Evolutionary conservation across 225 moss, liverwort and hornwort species (phyloP), one percentile per base, ranked within the genome.

Genomic region (Sphagnum contortum): DNA sequence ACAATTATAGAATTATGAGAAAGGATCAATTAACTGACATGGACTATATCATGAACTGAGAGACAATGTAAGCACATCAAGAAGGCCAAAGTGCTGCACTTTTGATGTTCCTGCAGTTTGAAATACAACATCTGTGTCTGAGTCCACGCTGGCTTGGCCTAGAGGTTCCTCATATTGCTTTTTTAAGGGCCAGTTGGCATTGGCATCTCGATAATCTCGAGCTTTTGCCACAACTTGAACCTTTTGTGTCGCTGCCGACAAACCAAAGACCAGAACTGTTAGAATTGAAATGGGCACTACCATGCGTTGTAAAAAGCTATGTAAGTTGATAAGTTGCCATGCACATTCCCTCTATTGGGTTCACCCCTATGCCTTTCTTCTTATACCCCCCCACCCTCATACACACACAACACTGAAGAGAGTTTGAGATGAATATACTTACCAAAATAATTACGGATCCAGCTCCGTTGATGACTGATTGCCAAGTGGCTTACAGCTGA

Each of bases 401-500:
- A 29, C 29, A 29, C 29, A 29, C 29, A 29, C 29, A 29, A 1
- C 29, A 29, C 29, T 29, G 29, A 1, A 29, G 29, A 29, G 29
- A 29, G 29, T 29, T 29, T 29, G 29, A 52, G 52, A 52, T 52
- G 52, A 50, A 13, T 50, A 50, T 58, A 76, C 81, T 71, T 62
- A 87, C 87, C 83, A 50, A 87, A 59, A 44, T 77, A 66, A 55
- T 87, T 80, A 48, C 77, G 73, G 57, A 76, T 63, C 80, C 82
- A 83, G 63, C 87, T 80, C 50, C 83, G 57, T 53, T 6, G 73
- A 67, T 87, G 87, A 47, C 71, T 75, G 83, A 87, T 80, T 52
- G 75, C 69, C 56, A 87, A 71, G 69, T 75, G 75, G 48, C 83
- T 77, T 64, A 87, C 83, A 57, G 67, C 73, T 67, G 73, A 66